Percentiles rank a stretch among this genome's conserved stretches.
phyloP scores from a whole-genome alignment of 495 filamentous ascomycete species.

The Daldinia vernicosa region DNA sequence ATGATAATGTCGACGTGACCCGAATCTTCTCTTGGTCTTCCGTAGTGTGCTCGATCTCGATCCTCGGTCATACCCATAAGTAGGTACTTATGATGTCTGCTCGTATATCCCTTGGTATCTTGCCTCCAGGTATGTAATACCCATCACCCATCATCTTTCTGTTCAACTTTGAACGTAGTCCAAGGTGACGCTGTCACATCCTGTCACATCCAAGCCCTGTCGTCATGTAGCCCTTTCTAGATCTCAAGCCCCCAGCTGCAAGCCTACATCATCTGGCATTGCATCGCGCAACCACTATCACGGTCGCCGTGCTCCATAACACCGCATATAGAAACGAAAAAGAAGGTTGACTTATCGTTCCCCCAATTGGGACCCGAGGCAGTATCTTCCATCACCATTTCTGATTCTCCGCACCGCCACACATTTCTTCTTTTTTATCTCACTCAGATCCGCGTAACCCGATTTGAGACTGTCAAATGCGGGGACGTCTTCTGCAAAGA shows the following conservation, averaged over 20 bases:
- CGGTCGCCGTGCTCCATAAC: conserved; percentile 20
- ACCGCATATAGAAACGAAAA: conserved; percentile 11
- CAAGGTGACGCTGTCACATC: neutral
- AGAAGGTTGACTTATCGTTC: neutral
- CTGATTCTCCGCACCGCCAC: conserved; percentile 20
- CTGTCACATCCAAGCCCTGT: conserved; percentile 5
- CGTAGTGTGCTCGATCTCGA: neutral
- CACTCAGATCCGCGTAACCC: conserved; percentile 18
- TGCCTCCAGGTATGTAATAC: neutral
- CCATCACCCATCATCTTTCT: neutral
- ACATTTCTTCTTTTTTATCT: conserved; percentile 1
- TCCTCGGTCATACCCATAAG: neutral
- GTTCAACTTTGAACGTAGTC: neutral
- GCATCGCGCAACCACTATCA: conserved; percentile 17
- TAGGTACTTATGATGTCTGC: neutral
- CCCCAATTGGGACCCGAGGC: neutral
- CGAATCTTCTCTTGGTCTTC: neutral
- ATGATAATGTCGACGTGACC: neutral
- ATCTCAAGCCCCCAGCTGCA: conserved; percentile 7
- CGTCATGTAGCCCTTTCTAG: conserved; percentile 23
- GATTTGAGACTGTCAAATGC: conserved; percentile 7
- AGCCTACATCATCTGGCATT: conserved; percentile 21
- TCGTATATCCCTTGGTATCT: neutral
- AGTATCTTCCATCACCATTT: neutral
- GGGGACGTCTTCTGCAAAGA: conserved; percentile 8